A percentile compares a stretch with the other conserved stretches of the same genome.
These are phyloP conservation scores for Aquilaria sinensis DNA, from an alignment of 345 rosid genomes.

Conservation along the genomic window DNA sequence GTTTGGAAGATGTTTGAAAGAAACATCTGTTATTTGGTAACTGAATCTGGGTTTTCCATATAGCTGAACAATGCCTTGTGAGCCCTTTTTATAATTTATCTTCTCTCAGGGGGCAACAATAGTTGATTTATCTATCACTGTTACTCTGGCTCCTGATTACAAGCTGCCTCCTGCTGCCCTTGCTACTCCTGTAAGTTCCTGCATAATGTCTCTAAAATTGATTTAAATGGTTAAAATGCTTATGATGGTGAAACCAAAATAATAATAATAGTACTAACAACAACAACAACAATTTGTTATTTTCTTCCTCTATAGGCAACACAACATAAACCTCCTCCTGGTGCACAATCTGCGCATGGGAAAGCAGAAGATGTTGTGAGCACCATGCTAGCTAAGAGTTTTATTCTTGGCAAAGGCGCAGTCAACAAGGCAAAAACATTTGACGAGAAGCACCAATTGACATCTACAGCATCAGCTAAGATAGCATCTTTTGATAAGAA, in stretches of 20 bases:
- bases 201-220: neutral
- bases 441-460: conserved; percentile 87
- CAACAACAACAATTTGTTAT: conserved; percentile 5
- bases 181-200: conserved; percentile 45
- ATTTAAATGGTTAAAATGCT: conserved; percentile 5
- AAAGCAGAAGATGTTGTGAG: conserved; percentile 93
- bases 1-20: too few species aligned
- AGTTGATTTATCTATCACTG: conserved; percentile 68
- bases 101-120: conserved; percentile 85
- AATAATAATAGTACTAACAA: neutral
- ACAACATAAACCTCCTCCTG: conserved; percentile 41
- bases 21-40: too few species aligned
- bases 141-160: conserved; percentile 67
- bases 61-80: too few species aligned
- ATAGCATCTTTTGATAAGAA: conserved; percentile 80
- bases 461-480: conserved; percentile 86
- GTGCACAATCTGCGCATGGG: conserved; percentile 55
- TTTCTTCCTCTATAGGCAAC: conserved; percentile 31
- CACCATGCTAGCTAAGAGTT: conserved; percentile 93
- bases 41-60: too few species aligned
- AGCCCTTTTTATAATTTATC: too few species aligned
- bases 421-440: conserved; percentile 77
- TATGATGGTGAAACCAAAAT: too few species aligned
- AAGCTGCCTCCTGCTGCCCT: conserved; percentile 73
- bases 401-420: conserved; percentile 82